A percentile compares a stretch with the other conserved stretches of the same genome.
Conservation (phyloP, 176 grass and related monocot species). For the Eleusine indica region DNA sequence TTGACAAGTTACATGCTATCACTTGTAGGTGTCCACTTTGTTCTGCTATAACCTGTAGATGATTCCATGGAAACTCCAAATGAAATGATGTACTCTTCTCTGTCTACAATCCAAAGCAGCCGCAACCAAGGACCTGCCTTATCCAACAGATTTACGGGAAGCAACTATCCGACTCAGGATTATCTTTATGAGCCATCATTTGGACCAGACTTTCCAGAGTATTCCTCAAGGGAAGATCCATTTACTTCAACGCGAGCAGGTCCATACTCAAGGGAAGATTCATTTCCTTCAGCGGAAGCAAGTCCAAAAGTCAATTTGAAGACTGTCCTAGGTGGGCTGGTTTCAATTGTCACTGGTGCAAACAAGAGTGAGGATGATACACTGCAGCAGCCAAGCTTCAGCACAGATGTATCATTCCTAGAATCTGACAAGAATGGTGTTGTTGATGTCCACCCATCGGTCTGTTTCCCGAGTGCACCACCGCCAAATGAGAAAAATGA, state of each 20-base stretch:
- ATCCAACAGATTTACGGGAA: slow-evolving; percentile 29
- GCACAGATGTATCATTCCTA: slow-evolving; percentile 76
- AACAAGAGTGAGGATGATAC: slow-evolving; percentile 33
- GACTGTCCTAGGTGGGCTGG: slow-evolving; percentile 64
- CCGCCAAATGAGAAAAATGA: slow-evolving; percentile 70
- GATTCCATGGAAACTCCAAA: slow-evolving; percentile 62
- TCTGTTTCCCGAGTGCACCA: slow-evolving; percentile 80
- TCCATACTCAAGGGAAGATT: slow-evolving; percentile 33
- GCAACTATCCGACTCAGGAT: slow-evolving; percentile 27
- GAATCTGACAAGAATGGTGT: slow-evolving; percentile 62
- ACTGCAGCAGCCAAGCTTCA: slow-evolving; percentile 38
- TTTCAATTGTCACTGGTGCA: slow-evolving; percentile 54
- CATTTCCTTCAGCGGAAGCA: slow-evolving; percentile 12
- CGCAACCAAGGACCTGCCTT: slow-evolving; percentile 25
- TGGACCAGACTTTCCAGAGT: slow-evolving; percentile 56
- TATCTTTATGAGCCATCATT: slow-evolving; percentile 55
- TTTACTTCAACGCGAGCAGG: slow-evolving; percentile 28
- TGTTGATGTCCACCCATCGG: slow-evolving; percentile 64
- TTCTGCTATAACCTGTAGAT: slow-evolving; percentile 32
- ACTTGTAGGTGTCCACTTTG: slow-evolving; percentile 28
- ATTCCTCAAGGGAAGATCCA: slow-evolving; percentile 24
- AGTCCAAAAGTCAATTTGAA: slow-evolving; percentile 70
- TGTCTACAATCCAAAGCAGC: slow-evolving; percentile 41
- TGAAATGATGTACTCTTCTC: slow-evolving; percentile 61
- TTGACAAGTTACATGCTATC: background rate